Conservation (phyloP, 768 basidiomycete species). For the Podaxis sp. region DNA sequence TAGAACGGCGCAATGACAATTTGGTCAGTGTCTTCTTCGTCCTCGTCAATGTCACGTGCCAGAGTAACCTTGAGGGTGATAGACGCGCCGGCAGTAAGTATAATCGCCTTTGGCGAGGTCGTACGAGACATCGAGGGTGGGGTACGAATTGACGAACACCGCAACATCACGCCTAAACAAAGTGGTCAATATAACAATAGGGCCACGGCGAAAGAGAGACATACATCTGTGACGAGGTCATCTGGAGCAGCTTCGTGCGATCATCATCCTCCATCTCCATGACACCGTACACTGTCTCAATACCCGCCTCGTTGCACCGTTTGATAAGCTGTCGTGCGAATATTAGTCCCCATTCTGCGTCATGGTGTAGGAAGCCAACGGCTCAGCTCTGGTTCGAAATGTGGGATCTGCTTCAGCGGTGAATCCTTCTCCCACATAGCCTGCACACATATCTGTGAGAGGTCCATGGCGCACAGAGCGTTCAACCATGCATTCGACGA, state of each 20-base stretch:
- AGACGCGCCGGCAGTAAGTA: no score
- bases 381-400: conserved; percentile 86
- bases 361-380: background rate
- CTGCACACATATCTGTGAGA: conserved; percentile 98
- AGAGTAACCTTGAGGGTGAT: no score
- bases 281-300: conserved; percentile 93
- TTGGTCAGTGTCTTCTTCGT: no score
- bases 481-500: conserved; percentile 94
- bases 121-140: no score
- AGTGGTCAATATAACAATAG: no score
- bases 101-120: no score
- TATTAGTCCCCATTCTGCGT: background rate
- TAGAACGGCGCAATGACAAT: no score
- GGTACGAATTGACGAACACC: no score
- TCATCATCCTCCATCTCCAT: conserved; percentile 98
- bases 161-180: no score
- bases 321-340: conserved; percentile 58
- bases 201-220: no score
- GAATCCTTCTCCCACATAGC: conserved; percentile 98
- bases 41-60: no score
- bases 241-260: conserved; percentile 76
- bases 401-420: conserved; percentile 93
- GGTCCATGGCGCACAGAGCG: conserved; percentile 94
- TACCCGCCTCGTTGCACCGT: conserved; percentile 76
- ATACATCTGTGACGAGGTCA: conserved; percentile 48